Base-by-base conservation (phyloP, 1,139 yeast species). In the Fermentozyma sake region DNA sequence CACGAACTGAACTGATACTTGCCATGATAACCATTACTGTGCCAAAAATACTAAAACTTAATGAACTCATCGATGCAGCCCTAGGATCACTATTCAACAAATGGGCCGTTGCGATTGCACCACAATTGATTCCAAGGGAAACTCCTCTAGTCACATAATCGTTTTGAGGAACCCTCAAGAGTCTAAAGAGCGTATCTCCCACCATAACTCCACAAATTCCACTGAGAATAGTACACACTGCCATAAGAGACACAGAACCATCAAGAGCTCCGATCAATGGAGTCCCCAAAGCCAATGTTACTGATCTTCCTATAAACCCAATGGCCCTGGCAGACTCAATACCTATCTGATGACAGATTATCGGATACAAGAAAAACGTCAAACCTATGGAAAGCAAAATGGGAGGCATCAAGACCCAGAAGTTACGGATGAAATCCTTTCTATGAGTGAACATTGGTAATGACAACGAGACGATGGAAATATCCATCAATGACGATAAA, bases 61-160 rank as follows among this genome's bases (percentile, higher is more conserved):
- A 63, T 6, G 82, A 72, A 34, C 85, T 75, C 68, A 83, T 74
- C 6, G 87, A 84, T 2, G 89, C 89, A 12, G 93, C 91, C 38
- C 93, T 60, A 4, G 93, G 85, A 44, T 82, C 89, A 18, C 68
- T 66, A 16, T 71, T 72, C 18, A 83, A 54, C 28, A 83, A 56
- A 50, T 80, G 82, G 0, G 91, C 91, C 3, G 93, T 80, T 1
- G 87, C 86, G 28, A 83, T 79, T 1, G 94, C 94, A 5, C 89
- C 85, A 44, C 89, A 79, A 45, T 79, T 80, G 27, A 81, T 70
- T 2, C 94, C 94, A 30, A 82, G 55, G 1, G 85, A 76, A 10
- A 82, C 75, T 1, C 94, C 94, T 37, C 89, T 56, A 0, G 89
- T 79, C 5, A 83, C 79, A 46, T 72, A 83, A 48, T 83, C 93